Conservation (phyloP, 75 land plant genomes). For the Cryptomeria japonica region DNA sequence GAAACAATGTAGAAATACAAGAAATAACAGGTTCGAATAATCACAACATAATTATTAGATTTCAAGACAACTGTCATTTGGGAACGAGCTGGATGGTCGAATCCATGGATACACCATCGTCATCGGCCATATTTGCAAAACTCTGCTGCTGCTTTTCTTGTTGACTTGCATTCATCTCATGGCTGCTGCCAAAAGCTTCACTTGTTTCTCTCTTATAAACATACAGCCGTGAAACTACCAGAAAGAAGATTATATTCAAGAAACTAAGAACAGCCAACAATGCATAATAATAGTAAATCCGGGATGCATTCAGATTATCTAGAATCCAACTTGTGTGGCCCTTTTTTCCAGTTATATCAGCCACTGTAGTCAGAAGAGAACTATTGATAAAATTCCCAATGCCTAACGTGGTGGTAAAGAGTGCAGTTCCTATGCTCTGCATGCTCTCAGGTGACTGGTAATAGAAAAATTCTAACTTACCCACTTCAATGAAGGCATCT, state of each 20-base stretch:
- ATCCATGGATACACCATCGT: not conserved
- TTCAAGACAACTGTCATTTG: not conserved
- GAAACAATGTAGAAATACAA: too few species aligned
- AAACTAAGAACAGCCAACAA: constrained; percentile 56
- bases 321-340: not conserved
- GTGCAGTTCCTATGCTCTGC: too few species aligned
- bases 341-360: not conserved
- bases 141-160: not conserved
- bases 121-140: not conserved
- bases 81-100: not conserved
- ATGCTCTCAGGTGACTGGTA: too few species aligned
- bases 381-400: constrained; percentile 17
- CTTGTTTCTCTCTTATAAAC: constrained; percentile 51
- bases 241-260: constrained; percentile 55
- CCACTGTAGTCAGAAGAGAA: not conserved
- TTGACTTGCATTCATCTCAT: not conserved
- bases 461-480: too few species aligned
- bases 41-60: not conserved
- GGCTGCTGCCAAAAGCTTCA: not conserved
- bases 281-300: constrained; percentile 76
- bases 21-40: too few species aligned
- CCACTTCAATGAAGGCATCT: too few species aligned
- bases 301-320: constrained; percentile 50
- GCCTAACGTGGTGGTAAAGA: constrained; percentile 53
- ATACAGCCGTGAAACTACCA: constrained; percentile 47